Conservation (phyloP, 768 basidiomycete species). For the Suillus subalutaceus region DNA sequence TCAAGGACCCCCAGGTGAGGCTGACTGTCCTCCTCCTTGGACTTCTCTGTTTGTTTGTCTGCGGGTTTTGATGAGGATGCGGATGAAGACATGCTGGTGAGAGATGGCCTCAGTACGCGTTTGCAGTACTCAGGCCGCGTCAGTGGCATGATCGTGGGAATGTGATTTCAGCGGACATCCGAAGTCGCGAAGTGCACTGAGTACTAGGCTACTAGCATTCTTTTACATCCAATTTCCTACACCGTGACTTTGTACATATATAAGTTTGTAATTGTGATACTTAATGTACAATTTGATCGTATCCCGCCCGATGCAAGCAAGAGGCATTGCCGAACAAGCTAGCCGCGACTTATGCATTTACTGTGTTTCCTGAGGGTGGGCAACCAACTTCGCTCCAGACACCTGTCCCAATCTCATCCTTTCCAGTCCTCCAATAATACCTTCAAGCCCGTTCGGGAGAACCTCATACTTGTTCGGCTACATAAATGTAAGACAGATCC, state of each 20-base stretch:
- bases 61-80: slow-evolving; percentile 50
- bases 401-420: slow-evolving; percentile 38
- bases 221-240: neutral
- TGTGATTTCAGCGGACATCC: neutral
- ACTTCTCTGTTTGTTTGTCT: slow-evolving; percentile 37
- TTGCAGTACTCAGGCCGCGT: slow-evolving; percentile 10
- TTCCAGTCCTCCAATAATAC: slow-evolving; percentile 39
- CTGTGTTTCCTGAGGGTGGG: slow-evolving; percentile 41
- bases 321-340: neutral
- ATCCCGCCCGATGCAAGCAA: neutral
- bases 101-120: neutral
- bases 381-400: slow-evolving; percentile 49
- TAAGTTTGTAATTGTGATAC: neutral
- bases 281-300: neutral
- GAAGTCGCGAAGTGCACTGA: too few species aligned
- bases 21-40: slow-evolving; percentile 50
- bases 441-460: slow-evolving; percentile 43
- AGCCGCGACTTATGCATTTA: slow-evolving; percentile 5
- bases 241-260: neutral
- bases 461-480: slow-evolving; percentile 46
- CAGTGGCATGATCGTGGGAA: slow-evolving; percentile 25
- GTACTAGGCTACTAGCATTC: too few species aligned
- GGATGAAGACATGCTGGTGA: slow-evolving; percentile 43
- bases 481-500: slow-evolving; percentile 11
- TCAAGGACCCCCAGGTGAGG: slow-evolving; percentile 88